Evolutionary conservation across 768 basidiomycete genomes (phyloP).

Genomic region (Leccinum rimulosum): DNA sequence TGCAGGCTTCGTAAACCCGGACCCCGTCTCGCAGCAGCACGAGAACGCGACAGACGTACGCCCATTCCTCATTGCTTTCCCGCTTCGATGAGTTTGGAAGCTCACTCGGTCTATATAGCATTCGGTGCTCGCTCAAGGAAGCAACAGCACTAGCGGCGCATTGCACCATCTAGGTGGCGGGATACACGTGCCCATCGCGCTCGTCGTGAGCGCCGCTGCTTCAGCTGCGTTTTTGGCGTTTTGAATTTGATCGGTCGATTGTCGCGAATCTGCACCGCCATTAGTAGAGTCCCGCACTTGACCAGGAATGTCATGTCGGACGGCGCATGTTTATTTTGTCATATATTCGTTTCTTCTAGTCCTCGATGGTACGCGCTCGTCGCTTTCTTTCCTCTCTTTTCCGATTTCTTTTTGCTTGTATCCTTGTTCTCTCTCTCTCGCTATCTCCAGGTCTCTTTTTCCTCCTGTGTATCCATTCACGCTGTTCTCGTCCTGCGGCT

Average conservation of each 20-base stretch:
- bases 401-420: not conserved
- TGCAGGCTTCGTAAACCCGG: not conserved
- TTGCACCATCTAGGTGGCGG: conserved; percentile 6
- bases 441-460: not conserved
- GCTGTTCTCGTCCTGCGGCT: too few relatives aligned
- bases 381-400: not conserved
- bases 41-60: not conserved
- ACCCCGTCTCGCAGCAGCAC: not conserved
- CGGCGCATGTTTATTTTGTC: too few relatives aligned
- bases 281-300: not conserved
- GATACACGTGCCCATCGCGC: not conserved
- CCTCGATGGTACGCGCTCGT: not conserved
- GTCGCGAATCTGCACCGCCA: not conserved
- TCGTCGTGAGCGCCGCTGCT: conserved; percentile 5
- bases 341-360: not conserved
- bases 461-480: too few relatives aligned
- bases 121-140: not conserved
- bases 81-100: not conserved
- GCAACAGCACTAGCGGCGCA: conserved; percentile 14
- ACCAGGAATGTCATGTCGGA: not conserved
- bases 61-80: not conserved
- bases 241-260: not conserved
- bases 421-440: not conserved
- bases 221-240: not conserved
- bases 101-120: not conserved